These are phyloP conservation scores for Pestalotiopsis fici DNA, from an alignment of 2,329 filamentous ascomycete genomes.

Conservation along the genomic window DNA sequence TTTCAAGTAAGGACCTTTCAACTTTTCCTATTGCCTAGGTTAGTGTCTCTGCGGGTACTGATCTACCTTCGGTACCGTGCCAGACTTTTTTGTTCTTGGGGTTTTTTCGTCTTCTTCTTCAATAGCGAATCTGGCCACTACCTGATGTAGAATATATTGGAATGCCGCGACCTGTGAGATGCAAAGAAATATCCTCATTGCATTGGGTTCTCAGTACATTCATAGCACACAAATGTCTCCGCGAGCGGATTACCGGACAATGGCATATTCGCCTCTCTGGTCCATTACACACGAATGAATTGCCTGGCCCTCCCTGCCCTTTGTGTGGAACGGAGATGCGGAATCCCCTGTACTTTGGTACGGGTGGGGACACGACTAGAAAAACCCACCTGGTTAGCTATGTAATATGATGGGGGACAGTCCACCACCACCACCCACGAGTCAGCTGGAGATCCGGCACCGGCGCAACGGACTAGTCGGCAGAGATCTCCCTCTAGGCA, in stretches of 20 bases:
- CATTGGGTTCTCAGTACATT: background rate
- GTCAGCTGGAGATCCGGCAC: slow-evolving; percentile 15
- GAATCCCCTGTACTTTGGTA: background rate
- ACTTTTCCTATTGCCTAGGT: background rate
- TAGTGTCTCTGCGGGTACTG: background rate
- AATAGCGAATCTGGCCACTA: background rate
- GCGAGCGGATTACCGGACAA: background rate
- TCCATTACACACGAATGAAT: background rate
- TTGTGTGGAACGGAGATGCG: background rate
- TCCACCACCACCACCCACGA: slow-evolving; percentile 8
- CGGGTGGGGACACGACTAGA: background rate
- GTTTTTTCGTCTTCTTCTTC: background rate
- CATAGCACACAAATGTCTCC: background rate
- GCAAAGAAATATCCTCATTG: background rate
- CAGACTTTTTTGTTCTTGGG: background rate
- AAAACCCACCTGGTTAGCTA: background rate
- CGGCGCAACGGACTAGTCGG: slow-evolving; percentile 10
- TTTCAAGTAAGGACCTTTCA: background rate
- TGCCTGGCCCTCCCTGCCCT: background rate
- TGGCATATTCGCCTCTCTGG: background rate
- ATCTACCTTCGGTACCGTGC: background rate
- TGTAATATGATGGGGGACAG: background rate
- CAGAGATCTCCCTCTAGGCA: slow-evolving; percentile 14
- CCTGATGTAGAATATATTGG: background rate
- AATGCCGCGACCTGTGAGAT: background rate